Base-by-base conservation (phyloP, 371 early-diverging fungal genomes). In the Rhizomucor pusillus region DNA sequence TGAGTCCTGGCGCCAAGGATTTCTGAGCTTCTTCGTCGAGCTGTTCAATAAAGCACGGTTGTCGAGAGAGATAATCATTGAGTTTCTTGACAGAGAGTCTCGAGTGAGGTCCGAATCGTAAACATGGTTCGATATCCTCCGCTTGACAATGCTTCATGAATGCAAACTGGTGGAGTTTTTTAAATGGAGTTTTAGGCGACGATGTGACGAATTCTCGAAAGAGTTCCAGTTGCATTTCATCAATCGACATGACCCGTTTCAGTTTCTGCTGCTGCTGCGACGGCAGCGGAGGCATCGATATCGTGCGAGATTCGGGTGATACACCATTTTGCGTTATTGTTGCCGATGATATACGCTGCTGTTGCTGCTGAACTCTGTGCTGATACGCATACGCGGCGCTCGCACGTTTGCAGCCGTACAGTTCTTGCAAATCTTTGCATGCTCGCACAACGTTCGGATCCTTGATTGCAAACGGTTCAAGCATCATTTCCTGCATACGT, bases 101-200 rank as follows among this genome's bases (percentile, higher is more conserved):
- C 7, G 94, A 90, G 45, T 81, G 89, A 25, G 88, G 79, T 5
- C 95, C 94, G 64, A 96, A 93, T 22, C 91, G 82, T 54, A 96
- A 77, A 59, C 94, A 93, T 14, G 93, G 90, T 53, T 82, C 82
- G 12, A 92, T 76, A 52, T 92, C 93, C 54, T 89, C 91, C 14
- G 73, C 72, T 13, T 86, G 68, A 19, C 80, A 78, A 35, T 84
- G 82, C 48, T 87, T 85, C 73, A 92, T 81, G 69, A 82, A 92
- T 0, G 84, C 78, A 36, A 90, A 66, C 53, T 78, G 81, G 56
- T 87, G 77, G 49, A 93, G 65, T 58, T 92, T 88, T 54, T 77
- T 71, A 37, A 82, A 62, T n/a, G 84, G 80, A 14, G 73, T 62
- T 1, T 69, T 69, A 18, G 84, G 67, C 9, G 82, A 73, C 45